These are phyloP conservation scores for Dothiorella sarmentorum DNA, from an alignment of 2,329 filamentous ascomycete species.

Conservation along the genomic window DNA sequence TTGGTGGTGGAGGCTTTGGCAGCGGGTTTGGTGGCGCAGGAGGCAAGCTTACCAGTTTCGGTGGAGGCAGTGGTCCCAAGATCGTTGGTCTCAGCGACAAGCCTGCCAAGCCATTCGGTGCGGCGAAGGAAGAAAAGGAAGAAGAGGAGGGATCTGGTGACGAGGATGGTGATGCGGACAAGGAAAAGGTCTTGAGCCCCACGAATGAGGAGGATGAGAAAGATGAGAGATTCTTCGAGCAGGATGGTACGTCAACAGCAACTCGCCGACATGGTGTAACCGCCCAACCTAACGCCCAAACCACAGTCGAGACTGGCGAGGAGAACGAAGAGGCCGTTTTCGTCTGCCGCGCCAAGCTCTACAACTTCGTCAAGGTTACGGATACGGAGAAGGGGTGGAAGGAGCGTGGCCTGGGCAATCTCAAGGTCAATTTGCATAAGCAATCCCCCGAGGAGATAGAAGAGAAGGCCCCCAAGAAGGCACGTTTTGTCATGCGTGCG, in stretches of 20 bases:
- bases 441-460: constrained; percentile 40
- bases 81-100: constrained; percentile 54
- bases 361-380: constrained; percentile 66
- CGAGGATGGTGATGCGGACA: constrained; percentile 45
- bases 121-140: constrained; percentile 64
- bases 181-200: constrained; percentile 26
- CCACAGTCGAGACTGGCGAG: constrained; percentile 78
- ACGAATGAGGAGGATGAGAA: constrained; percentile 53
- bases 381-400: constrained; percentile 67
- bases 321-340: constrained; percentile 74
- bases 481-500: constrained; percentile 83
- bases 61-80: constrained; percentile 53
- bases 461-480: constrained; percentile 42
- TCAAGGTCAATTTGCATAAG: constrained; percentile 67
- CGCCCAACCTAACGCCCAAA: neutral
- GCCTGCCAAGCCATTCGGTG: constrained; percentile 71
- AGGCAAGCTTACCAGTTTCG: constrained; percentile 64
- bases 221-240: constrained; percentile 53
- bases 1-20: constrained; percentile 35
- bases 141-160: constrained; percentile 47
- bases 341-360: constrained; percentile 78
- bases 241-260: constrained; percentile 60
- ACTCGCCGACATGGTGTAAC: neutral
- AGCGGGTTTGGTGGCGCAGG: constrained; percentile 39
- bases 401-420: constrained; percentile 77